Percentiles rank a stretch among this genome's conserved stretches.
Conservation (phyloP, 208 protist genomes). For the Trypanosoma melophagium region DNA sequence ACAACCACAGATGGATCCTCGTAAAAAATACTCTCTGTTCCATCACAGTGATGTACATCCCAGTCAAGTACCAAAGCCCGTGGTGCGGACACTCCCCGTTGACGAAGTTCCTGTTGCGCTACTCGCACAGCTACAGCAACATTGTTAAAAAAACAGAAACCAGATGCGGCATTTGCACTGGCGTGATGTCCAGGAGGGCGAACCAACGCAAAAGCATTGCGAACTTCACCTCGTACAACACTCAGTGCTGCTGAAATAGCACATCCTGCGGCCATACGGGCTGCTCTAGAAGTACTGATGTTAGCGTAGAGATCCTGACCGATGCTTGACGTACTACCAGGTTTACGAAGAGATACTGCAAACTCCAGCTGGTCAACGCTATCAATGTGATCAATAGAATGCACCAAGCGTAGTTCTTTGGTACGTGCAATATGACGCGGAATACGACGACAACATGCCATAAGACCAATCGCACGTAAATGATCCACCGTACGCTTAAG, state of each 20-base stretch:
- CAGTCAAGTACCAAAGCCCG: constrained; percentile 93
- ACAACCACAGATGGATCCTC: constrained; percentile 91
- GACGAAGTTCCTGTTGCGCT: constrained; percentile 55
- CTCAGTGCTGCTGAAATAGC: constrained; percentile 61
- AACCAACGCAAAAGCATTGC: constrained; percentile 86
- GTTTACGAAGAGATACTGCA: constrained; percentile 23
- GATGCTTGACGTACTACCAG: constrained; percentile 26
- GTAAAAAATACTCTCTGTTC: constrained; percentile 93
- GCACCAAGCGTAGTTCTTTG: constrained; percentile 74
- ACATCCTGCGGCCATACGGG: constrained; percentile 68
- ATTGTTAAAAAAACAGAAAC: constrained; percentile 94
- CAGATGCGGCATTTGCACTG: constrained; percentile 42
- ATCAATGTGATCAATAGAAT: constrained; percentile 68
- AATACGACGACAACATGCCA: constrained; percentile 49
- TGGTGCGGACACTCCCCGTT: constrained; percentile 14
- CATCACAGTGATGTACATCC: constrained; percentile 96
- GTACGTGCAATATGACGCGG: constrained; percentile 45
- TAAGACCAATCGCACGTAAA: constrained; percentile 54
- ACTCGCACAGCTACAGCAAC: constrained; percentile 85
- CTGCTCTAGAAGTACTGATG: constrained; percentile 56
- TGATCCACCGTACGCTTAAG: constrained; percentile 66
- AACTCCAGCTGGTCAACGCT: constrained; percentile 77
- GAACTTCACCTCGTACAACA: constrained; percentile 51
- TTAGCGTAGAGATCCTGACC: constrained; percentile 82
- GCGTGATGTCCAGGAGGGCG: constrained; percentile 91